Conservation (phyloP, 768 basidiomycete species). For the Podaxis pistillaris region DNA sequence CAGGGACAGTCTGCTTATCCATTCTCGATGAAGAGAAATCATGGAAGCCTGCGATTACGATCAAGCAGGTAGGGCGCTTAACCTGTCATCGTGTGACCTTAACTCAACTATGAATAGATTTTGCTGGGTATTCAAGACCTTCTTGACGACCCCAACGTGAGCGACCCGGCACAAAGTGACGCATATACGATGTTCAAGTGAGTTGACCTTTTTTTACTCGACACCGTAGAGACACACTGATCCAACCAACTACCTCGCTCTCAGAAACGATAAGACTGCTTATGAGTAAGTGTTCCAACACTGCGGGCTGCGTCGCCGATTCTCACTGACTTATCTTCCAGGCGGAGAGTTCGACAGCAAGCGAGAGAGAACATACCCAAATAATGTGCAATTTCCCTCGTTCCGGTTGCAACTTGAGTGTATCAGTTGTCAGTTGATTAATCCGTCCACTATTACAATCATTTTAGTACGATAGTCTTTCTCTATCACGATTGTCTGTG, state of each 20-base stretch:
- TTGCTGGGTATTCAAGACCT: slow-evolving; percentile 95
- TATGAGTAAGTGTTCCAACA: slow-evolving; percentile 71
- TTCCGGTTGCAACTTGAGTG: background rate
- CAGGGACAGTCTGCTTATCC: slow-evolving; percentile 96
- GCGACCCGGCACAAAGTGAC: slow-evolving; percentile 97
- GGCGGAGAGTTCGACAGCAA: slow-evolving; percentile 79
- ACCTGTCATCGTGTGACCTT: slow-evolving; percentile 2
- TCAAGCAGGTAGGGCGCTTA: slow-evolving; percentile 76
- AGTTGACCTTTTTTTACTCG: slow-evolving; percentile 28
- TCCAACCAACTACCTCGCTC: slow-evolving; percentile 12
- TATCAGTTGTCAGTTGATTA: background rate
- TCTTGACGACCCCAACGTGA: slow-evolving; percentile 92
- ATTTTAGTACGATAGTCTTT: background rate
- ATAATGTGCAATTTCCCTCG: slow-evolving; percentile 36
- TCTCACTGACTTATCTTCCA: slow-evolving; percentile 27
- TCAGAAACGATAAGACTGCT: slow-evolving; percentile 88
- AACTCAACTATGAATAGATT: slow-evolving; percentile 53
- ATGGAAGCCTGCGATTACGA: slow-evolving; percentile 98
- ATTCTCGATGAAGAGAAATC: slow-evolving; percentile 98
- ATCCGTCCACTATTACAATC: background rate
- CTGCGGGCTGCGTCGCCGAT: background rate
- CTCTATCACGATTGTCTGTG: background rate
- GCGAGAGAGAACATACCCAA: slow-evolving; percentile 90
- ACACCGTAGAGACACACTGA: background rate
- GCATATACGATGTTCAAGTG: slow-evolving; percentile 99